These are phyloP conservation scores for Endothia cerciana DNA, from an alignment of 2,329 filamentous ascomycete genomes.

Conservation along the genomic window DNA sequence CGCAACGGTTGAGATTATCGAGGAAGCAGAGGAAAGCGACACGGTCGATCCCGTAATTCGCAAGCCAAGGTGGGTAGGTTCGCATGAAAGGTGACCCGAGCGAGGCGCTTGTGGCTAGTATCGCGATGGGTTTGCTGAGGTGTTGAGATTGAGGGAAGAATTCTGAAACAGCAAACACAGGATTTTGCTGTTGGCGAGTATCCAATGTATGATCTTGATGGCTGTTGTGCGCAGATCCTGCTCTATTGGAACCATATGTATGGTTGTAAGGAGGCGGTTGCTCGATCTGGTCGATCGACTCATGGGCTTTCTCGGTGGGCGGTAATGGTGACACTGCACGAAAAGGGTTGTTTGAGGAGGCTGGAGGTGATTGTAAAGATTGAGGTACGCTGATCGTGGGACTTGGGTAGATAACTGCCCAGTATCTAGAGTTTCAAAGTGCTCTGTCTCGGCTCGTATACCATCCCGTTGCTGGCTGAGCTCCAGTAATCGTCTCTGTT, in stretches of 20 bases:
- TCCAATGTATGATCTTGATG: neutral
- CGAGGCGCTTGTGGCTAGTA: constrained; percentile 30
- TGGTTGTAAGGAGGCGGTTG: neutral
- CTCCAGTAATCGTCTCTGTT: neutral
- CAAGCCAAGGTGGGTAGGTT: constrained; percentile 30
- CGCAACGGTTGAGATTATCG: constrained; percentile 31
- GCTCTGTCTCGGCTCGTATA: neutral
- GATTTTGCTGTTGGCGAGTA: neutral
- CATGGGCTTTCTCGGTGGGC: neutral
- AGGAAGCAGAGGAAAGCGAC: constrained; percentile 30
- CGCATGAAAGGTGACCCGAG: constrained; percentile 32
- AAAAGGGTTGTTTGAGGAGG: neutral
- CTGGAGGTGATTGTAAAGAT: too few relatives aligned
- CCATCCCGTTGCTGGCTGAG: neutral
- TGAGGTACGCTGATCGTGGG: too few relatives aligned
- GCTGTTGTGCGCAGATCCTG: neutral
- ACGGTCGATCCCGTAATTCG: constrained; percentile 24
- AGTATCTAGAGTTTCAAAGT: neutral
- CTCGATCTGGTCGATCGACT: neutral
- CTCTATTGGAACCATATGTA: neutral
- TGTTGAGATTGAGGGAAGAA: neutral
- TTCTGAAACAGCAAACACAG: neutral
- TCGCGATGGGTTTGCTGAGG: constrained; percentile 28
- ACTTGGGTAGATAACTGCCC: too few relatives aligned
- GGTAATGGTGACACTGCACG: neutral